Evolutionary conservation across 805 yeast genomes (phyloP).

Genomic region (Sugiyamaella smithiae): DNA sequence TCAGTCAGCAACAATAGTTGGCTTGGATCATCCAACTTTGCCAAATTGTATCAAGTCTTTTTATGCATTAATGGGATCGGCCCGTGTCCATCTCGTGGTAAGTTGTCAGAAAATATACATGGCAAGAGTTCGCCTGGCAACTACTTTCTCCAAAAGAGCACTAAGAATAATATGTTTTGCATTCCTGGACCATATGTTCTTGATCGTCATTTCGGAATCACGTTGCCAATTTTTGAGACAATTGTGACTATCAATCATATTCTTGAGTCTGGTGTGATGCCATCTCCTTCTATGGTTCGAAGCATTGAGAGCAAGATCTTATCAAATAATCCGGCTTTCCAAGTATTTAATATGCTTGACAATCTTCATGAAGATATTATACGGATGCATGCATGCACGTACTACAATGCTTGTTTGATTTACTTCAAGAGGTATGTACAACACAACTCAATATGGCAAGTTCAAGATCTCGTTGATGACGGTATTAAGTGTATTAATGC

Average conservation of each 20-base stretch:
- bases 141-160: too few species aligned
- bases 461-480: background rate
- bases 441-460: background rate
- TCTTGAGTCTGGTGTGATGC: background rate
- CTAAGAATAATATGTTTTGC: background rate
- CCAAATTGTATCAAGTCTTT: background rate
- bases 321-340: background rate
- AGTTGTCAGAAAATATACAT: background rate
- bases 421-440: conserved; percentile 1
- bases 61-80: conserved; percentile 1
- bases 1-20: background rate
- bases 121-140: background rate
- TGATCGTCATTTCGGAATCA: background rate
- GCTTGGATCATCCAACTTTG: background rate
- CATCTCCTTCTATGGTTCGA: background rate
- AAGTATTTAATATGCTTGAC: background rate
- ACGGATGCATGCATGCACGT: background rate
- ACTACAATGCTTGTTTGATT: conserved; percentile 1
- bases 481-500: background rate
- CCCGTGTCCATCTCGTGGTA: background rate
- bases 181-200: background rate
- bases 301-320: background rate
- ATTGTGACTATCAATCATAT: background rate
- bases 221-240: conserved; percentile 3
- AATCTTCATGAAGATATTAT: background rate